Evolutionary conservation across 768 basidiomycete genomes (phyloP).

Genomic region (Leucosporidium yakuticum): DNA sequence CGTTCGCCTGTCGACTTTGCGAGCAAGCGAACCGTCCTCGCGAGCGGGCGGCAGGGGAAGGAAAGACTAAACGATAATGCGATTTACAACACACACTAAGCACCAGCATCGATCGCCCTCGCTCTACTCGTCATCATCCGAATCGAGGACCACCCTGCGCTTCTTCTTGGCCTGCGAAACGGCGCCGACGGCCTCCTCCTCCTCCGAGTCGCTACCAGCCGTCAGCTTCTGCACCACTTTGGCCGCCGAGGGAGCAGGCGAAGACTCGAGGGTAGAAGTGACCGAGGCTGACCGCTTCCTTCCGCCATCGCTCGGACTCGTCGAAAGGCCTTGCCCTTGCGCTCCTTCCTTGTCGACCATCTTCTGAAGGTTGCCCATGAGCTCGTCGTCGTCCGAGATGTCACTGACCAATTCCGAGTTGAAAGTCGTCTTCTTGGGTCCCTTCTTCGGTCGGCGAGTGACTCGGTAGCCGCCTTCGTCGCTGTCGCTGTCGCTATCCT

Average conservation of each 20-base stretch:
- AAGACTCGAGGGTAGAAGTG: neutral
- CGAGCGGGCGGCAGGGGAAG: too few relatives aligned
- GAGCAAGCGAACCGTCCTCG: neutral
- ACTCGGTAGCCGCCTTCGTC: neutral
- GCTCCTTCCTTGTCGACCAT: neutral
- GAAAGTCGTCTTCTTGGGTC: constrained; percentile 13
- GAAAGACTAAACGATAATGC: too few relatives aligned
- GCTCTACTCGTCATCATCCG: constrained; percentile 15
- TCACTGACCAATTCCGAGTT: constrained; percentile 14
- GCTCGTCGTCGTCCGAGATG: constrained; percentile 12
- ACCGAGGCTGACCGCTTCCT: too few relatives aligned
- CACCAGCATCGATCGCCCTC: neutral
- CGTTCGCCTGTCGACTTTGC: neutral
- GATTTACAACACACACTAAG: neutral
- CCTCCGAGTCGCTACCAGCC: neutral
- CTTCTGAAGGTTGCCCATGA: neutral
- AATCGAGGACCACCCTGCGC: constrained; percentile 23
- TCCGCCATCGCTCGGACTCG: neutral
- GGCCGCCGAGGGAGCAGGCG: neutral
- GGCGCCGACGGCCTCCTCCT: neutral
- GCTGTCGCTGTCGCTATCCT: neutral
- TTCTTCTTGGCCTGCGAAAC: constrained; percentile 27
- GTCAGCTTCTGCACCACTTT: too few relatives aligned
- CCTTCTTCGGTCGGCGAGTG: constrained; percentile 5
- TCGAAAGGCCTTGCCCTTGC: neutral